Evolutionary conservation across 106 monocot species (phyloP).

Genomic region (Dendrobium huoshanense): DNA sequence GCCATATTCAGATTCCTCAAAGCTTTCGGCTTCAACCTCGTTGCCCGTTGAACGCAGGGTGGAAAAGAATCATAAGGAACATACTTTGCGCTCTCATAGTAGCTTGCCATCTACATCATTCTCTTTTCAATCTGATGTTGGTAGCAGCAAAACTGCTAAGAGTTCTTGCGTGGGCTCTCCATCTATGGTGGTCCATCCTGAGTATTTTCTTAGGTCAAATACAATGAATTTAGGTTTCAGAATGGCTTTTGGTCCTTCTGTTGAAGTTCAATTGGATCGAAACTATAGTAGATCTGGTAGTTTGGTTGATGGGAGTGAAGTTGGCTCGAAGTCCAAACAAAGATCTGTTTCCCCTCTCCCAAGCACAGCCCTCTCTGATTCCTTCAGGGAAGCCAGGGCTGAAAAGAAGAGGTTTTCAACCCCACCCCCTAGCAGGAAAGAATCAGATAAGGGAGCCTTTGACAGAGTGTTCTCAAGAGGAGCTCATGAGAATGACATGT

Average conservation of each 20-base stretch:
- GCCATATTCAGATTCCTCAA: background rate
- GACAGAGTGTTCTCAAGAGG: slow-evolving; percentile 28
- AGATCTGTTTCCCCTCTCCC: slow-evolving; percentile 53
- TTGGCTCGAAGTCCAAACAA: slow-evolving; percentile 18
- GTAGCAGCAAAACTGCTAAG: background rate
- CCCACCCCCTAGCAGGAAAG: slow-evolving; percentile 43
- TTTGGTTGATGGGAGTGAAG: background rate
- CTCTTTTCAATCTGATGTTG: background rate
- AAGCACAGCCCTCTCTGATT: slow-evolving; percentile 23
- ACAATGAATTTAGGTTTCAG: background rate
- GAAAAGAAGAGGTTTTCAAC: slow-evolving; percentile 42
- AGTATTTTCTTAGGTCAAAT: background rate
- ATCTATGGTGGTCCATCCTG: background rate
- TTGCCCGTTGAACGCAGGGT: slow-evolving; percentile 4
- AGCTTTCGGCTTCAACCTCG: slow-evolving; percentile 16
- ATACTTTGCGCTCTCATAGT: background rate
- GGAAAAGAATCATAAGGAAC: background rate
- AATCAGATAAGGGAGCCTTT: slow-evolving; percentile 22
- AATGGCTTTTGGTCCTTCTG: slow-evolving; percentile 3
- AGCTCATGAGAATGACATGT: slow-evolving; percentile 10
- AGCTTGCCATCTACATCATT: slow-evolving; percentile 12
- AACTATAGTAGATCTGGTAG: slow-evolving; percentile 5
- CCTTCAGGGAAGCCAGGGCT: slow-evolving; percentile 48
- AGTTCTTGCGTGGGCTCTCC: slow-evolving; percentile 1
- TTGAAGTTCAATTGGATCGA: slow-evolving; percentile 3